Evolutionary conservation across 805 yeast genomes (phyloP).

Genomic region (Candida schatavii): DNA sequence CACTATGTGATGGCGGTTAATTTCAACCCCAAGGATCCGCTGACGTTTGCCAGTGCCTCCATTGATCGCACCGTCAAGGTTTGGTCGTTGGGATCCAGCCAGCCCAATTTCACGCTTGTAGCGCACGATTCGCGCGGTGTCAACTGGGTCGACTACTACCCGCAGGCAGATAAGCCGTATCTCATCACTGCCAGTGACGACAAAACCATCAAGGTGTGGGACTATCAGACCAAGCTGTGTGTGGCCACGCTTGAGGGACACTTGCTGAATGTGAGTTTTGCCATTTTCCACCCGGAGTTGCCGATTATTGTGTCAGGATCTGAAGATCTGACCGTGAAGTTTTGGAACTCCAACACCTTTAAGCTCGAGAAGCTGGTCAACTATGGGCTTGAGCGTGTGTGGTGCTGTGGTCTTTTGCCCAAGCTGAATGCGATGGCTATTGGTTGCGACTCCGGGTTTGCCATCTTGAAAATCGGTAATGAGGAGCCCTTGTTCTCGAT

Average conservation of each 20-base stretch:
- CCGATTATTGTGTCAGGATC: constrained; percentile 95
- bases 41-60: constrained; percentile 96
- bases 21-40: constrained; percentile 96
- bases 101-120: constrained; percentile 85
- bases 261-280: constrained; percentile 90
- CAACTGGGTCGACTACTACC: constrained; percentile 94
- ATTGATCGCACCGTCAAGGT: constrained; percentile 94
- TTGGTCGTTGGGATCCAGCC: constrained; percentile 87
- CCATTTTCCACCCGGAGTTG: constrained; percentile 95
- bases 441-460: constrained; percentile 93
- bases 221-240: constrained; percentile 93
- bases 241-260: constrained; percentile 96
- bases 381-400: constrained; percentile 90
- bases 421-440: constrained; percentile 76
- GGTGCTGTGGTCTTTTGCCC: constrained; percentile 84
- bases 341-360: constrained; percentile 95
- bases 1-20: constrained; percentile 94
- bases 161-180: constrained; percentile 96
- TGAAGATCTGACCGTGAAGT: constrained; percentile 90
- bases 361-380: constrained; percentile 89
- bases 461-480: constrained; percentile 85
- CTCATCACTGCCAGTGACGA: constrained; percentile 90
- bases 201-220: constrained; percentile 87
- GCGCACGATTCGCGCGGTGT: constrained; percentile 89
- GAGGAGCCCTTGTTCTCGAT: constrained; percentile 92